Conservation (phyloP, 768 basidiomycete genomes). For the Rhodotorula graminis region DNA sequence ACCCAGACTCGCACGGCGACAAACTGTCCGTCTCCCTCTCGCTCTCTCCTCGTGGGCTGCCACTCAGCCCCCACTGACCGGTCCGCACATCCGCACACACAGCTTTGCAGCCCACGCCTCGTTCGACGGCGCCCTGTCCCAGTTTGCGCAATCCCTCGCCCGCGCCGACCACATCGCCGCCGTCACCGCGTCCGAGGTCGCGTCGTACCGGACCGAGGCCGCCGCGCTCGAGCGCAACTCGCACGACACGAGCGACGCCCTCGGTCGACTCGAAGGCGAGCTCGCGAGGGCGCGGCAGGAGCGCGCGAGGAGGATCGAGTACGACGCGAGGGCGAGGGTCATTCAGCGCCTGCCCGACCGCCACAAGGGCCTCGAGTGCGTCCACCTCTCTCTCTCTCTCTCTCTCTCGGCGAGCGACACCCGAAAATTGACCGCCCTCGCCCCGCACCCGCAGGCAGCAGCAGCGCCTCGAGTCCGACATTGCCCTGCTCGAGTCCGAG, state of each 20-base stretch:
- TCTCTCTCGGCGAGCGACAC: no score
- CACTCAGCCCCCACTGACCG: background rate
- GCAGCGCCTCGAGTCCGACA: conserved; percentile 16
- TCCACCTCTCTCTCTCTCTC: background rate
- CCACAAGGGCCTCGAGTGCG: conserved; percentile 29
- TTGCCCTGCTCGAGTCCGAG: conserved; percentile 8
- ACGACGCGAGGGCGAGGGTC: conserved; percentile 15
- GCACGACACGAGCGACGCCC: background rate
- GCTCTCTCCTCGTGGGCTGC: background rate
- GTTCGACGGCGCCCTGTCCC: conserved; percentile 13
- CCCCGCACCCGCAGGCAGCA: conserved; percentile 14
- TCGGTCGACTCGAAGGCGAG: background rate
- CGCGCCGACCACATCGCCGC: conserved; percentile 1
- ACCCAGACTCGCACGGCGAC: background rate
- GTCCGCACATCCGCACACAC: background rate
- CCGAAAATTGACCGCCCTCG: no score
- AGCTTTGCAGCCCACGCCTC: conserved; percentile 24
- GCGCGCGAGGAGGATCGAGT: conserved; percentile 31
- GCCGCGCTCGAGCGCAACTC: background rate
- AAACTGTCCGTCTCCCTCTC: conserved; percentile 12
- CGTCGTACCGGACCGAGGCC: conserved; percentile 1
- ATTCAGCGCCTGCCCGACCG: conserved; percentile 18
- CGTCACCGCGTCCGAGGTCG: conserved; percentile 13
- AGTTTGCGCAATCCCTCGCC: conserved; percentile 15
- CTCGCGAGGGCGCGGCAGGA: conserved; percentile 16